Evolutionary conservation across 2,329 filamentous ascomycete genomes (phyloP).

Genomic region (Aspergillus sp.): DNA sequence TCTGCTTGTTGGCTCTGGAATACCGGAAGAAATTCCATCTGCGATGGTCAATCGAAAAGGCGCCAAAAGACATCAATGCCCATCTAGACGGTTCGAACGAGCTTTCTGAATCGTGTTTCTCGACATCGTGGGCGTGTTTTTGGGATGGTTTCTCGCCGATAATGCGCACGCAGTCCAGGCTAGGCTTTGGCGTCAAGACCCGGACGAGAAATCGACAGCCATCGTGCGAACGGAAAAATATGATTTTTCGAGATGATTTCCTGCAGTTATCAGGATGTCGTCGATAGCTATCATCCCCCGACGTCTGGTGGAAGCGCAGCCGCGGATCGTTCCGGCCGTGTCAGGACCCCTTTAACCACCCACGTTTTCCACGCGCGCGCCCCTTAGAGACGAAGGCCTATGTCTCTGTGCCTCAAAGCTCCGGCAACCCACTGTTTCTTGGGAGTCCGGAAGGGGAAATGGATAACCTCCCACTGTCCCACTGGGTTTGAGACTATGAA

Average conservation of each 20-base stretch:
- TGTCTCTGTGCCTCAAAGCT: constrained; percentile 4
- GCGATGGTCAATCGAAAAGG: neutral
- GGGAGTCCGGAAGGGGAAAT: neutral
- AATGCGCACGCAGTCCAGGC: neutral
- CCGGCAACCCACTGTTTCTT: neutral
- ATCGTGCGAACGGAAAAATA: too few relatives aligned
- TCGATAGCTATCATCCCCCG: neutral
- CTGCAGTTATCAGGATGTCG: neutral
- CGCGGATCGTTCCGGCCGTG: constrained; percentile 18
- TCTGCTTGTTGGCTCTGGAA: neutral
- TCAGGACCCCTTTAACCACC: constrained; percentile 3
- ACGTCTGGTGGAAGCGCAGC: constrained; percentile 14
- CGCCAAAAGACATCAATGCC: neutral
- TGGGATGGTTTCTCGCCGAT: neutral
- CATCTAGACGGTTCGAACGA: neutral
- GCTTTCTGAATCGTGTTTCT: neutral
- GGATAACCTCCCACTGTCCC: constrained; percentile 12
- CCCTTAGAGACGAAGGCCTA: constrained; percentile 2
- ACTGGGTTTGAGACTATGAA: constrained; percentile 12
- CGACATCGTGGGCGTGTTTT: neutral
- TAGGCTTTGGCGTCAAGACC: neutral
- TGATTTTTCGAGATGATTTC: too few relatives aligned
- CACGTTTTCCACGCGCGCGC: constrained; percentile 1
- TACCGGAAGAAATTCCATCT: neutral
- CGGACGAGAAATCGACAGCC: neutral